These are phyloP conservation scores for Xylaria cubensis DNA, from an alignment of 495 filamentous ascomycete species.

Conservation along the genomic window DNA sequence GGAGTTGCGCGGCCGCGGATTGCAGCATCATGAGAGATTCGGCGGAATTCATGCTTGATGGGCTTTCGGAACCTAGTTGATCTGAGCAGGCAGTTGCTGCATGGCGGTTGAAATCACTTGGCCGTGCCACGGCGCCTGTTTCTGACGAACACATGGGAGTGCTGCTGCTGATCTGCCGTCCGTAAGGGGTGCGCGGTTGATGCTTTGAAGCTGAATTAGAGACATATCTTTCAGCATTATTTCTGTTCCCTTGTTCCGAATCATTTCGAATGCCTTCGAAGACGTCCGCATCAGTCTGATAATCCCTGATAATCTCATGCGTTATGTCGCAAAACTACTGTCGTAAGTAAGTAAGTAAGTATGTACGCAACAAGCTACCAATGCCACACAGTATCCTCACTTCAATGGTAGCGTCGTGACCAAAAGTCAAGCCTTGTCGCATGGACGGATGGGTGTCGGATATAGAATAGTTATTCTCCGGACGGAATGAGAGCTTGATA, in stretches of 20 bases:
- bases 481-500: conserved; percentile 1
- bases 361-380: neutral
- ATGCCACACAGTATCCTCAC: neutral
- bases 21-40: conserved; percentile 12
- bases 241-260: neutral
- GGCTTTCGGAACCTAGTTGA: neutral
- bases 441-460: neutral
- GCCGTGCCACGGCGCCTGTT: neutral
- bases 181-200: neutral
- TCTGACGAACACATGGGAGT: neutral
- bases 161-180: neutral
- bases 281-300: neutral
- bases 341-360: neutral
- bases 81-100: neutral
- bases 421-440: neutral
- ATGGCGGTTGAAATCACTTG: neutral
- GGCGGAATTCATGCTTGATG: neutral
- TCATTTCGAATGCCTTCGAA: neutral
- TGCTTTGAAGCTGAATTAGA: no score
- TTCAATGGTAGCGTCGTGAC: conserved; percentile 8
- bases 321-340: conserved; percentile 4
- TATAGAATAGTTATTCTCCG: neutral
- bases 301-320: conserved; percentile 7
- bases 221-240: neutral
- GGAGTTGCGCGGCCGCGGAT: conserved; percentile 10